A percentile compares a stretch with the other conserved stretches of the same genome.
Conservation (phyloP, 2,329 filamentous ascomycete genomes). For the Venturia carpophila region DNA sequence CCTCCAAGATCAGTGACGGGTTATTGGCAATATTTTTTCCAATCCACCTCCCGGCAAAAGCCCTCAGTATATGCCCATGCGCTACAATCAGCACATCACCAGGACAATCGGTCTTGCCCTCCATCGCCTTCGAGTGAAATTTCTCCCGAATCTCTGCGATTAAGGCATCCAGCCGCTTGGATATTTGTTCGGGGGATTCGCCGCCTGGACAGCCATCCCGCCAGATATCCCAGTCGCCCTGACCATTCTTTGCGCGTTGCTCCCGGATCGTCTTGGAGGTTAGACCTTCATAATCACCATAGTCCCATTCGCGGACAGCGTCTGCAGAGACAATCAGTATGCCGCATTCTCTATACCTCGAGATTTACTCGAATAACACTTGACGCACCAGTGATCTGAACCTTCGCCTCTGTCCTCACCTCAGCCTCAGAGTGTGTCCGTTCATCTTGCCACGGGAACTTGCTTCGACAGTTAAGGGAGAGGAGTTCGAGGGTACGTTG, state of each 20-base stretch:
- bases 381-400: constrained; percentile 34
- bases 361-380: not conserved
- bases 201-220: constrained; percentile 74
- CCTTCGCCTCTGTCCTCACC: constrained; percentile 34
- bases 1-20: constrained; percentile 67
- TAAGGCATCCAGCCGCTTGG: constrained; percentile 60
- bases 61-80: constrained; percentile 76
- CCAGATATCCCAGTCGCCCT: constrained; percentile 75
- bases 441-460: constrained; percentile 59
- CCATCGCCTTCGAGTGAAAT: constrained; percentile 22
- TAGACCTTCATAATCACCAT: constrained; percentile 55
- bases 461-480: constrained; percentile 59
- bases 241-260: constrained; percentile 42
- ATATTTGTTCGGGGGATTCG: constrained; percentile 68
- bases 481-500: constrained; percentile 87
- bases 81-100: constrained; percentile 71
- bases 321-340: constrained; percentile 28
- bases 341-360: not conserved
- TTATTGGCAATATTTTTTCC: constrained; percentile 61
- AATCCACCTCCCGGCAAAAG: constrained; percentile 78
- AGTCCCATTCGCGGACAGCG: constrained; percentile 53
- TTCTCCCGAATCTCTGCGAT: constrained; percentile 62
- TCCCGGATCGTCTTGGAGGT: constrained; percentile 44
- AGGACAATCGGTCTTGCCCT: constrained; percentile 34
- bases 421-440: constrained; percentile 22